These are phyloP conservation scores for Blastobotrys persicus DNA, from an alignment of 1,139 yeast species.

Conservation along the genomic window DNA sequence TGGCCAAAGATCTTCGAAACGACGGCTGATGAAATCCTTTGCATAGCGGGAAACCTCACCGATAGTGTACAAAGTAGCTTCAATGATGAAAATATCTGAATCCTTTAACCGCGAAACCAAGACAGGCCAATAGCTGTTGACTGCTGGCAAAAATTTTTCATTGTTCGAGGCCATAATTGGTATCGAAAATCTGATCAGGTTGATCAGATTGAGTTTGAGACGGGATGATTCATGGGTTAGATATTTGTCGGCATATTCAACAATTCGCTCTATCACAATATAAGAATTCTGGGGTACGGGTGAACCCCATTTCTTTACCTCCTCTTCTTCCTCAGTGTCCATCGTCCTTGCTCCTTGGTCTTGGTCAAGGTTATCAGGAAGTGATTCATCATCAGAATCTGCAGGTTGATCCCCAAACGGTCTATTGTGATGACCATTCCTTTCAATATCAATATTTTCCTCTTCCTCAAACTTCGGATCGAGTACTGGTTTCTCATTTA, in stretches of 20 bases:
- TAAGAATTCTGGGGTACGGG: slow-evolving; percentile 62
- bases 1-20: slow-evolving; percentile 50
- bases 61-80: slow-evolving; percentile 42
- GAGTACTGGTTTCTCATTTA: slow-evolving; percentile 17
- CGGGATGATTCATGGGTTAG: slow-evolving; percentile 64
- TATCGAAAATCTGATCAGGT: slow-evolving; percentile 48
- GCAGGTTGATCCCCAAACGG: slow-evolving; percentile 13
- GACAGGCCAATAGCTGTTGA: slow-evolving; percentile 70
- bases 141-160: slow-evolving; percentile 58
- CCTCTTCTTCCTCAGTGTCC: slow-evolving; percentile 33
- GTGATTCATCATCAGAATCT: slow-evolving; percentile 19
- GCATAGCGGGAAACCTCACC: slow-evolving; percentile 42
- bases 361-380: slow-evolving; percentile 40
- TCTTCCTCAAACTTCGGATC: slow-evolving; percentile 16
- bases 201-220: slow-evolving; percentile 56
- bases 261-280: slow-evolving; percentile 55
- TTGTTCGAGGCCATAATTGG: slow-evolving; percentile 66
- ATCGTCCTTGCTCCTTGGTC: slow-evolving; percentile 36
- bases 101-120: slow-evolving; percentile 35
- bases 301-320: slow-evolving; percentile 54
- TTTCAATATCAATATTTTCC: slow-evolving; percentile 14
- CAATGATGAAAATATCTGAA: slow-evolving; percentile 37
- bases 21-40: slow-evolving; percentile 51
- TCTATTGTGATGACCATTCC: slow-evolving; percentile 7
- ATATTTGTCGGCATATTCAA: slow-evolving; percentile 66